Evolutionary conservation across 345 rosid genomes (phyloP).

Genomic region (Salix exigua): DNA sequence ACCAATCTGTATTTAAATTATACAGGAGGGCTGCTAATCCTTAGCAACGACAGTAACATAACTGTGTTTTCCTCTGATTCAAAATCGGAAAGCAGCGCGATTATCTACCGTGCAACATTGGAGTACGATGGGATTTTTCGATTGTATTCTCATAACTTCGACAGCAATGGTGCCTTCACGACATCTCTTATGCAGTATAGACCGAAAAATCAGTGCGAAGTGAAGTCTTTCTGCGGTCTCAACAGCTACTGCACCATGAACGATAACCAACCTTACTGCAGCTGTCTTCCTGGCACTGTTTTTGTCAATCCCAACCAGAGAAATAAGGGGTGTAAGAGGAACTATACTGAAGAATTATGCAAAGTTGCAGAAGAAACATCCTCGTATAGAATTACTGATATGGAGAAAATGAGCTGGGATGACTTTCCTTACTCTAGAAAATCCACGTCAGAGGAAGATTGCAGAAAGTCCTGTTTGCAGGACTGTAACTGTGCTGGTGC

Average conservation of each 20-base stretch:
- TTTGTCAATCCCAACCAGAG: not conserved
- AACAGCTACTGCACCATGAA: constrained; percentile 17
- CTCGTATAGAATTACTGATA: not conserved
- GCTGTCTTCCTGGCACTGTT: constrained; percentile 16
- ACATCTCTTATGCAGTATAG: not conserved
- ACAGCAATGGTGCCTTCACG: not conserved
- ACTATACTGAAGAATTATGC: not conserved
- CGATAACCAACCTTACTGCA: constrained; percentile 4
- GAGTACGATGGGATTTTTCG: constrained; percentile 2
- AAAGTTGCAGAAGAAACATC: not conserved
- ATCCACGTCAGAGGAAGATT: not conserved
- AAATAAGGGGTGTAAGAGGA: constrained; percentile 5
- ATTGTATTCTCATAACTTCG: not conserved
- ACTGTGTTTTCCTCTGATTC: not conserved
- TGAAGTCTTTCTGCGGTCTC: constrained; percentile 1
- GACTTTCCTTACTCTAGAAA: not conserved
- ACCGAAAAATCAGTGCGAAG: not conserved
- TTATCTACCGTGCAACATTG: constrained; percentile 10
- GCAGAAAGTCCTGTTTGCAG: constrained; percentile 20
- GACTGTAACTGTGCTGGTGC: constrained; percentile 30
- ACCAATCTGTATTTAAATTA: not conserved
- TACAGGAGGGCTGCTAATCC: not conserved
- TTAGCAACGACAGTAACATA: not conserved
- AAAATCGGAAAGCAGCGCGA: not conserved
- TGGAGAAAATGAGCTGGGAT: not conserved